Conservation (phyloP, 129 eudicot genomes). For the carrot (Daucus carota) region DNA sequence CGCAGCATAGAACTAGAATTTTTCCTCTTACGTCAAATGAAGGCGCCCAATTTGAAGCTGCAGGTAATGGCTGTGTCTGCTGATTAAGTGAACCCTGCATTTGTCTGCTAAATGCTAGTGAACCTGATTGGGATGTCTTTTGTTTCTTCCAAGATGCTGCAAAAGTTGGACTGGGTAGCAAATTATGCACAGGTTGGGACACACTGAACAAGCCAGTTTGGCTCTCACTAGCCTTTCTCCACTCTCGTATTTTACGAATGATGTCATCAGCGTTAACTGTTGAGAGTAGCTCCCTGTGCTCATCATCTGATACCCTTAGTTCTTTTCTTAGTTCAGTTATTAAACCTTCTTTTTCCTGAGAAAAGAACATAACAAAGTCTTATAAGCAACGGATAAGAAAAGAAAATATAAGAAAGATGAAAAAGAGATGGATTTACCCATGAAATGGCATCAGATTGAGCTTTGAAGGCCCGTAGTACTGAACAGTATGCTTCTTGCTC, state of each 20-base stretch:
- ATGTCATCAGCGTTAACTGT: conserved; percentile 82
- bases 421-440: conserved; percentile 52
- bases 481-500: conserved; percentile 91
- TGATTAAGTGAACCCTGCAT: conserved; percentile 41
- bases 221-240: conserved; percentile 78
- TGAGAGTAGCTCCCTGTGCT: conserved; percentile 86
- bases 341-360: conserved; percentile 87
- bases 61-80: conserved; percentile 31
- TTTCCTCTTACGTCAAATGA: conserved; percentile 47
- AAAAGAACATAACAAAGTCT: conserved; percentile 17
- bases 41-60: conserved; percentile 33
- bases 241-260: conserved; percentile 81
- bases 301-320: conserved; percentile 95
- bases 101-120: conserved; percentile 28
- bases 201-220: conserved; percentile 37
- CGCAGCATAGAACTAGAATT: conserved; percentile 44
- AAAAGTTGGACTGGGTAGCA: conserved; percentile 61
- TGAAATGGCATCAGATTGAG: conserved; percentile 95
- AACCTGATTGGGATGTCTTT: conserved; percentile 45
- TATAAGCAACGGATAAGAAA: conserved; percentile 6
- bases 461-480: conserved; percentile 89
- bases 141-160: conserved; percentile 84
- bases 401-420: not conserved
- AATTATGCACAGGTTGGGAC: conserved; percentile 56
- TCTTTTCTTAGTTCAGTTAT: conserved; percentile 98